A percentile compares a stretch with the other conserved stretches of the same genome.
These are phyloP conservation scores for Periglandula ipomoeae DNA, from an alignment of 2,329 filamentous ascomycete genomes.

Conservation along the genomic window DNA sequence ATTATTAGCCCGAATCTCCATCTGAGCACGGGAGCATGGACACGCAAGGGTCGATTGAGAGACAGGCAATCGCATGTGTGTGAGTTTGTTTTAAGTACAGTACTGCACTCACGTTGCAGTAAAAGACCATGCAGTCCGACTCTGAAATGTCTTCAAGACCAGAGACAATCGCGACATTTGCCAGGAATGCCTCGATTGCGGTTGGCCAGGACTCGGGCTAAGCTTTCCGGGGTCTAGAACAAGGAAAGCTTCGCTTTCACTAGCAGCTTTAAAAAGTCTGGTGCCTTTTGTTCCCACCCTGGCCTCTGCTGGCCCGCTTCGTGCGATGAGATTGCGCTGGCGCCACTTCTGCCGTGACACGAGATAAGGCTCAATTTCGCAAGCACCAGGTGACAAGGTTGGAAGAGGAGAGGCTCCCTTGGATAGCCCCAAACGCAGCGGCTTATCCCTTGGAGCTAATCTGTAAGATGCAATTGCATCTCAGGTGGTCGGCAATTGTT, in stretches of 20 bases:
- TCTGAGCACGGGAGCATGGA: neutral
- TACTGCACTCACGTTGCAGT: too few species aligned
- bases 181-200: too few species aligned
- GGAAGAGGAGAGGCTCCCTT: neutral
- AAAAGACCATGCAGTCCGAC: neutral
- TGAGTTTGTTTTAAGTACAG: too few species aligned
- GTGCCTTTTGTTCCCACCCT: neutral
- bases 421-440: neutral
- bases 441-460: neutral
- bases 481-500: neutral
- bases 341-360: neutral
- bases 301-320: neutral
- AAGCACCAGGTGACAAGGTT: neutral
- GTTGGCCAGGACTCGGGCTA: neutral
- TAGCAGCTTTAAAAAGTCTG: neutral
- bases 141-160: neutral
- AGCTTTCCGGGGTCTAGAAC: conserved; percentile 3
- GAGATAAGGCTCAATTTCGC: conserved; percentile 1
- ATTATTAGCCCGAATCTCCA: neutral
- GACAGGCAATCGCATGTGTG: neutral
- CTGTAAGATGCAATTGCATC: neutral
- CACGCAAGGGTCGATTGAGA: neutral
- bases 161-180: too few species aligned
- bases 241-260: neutral
- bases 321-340: neutral